A percentile compares a stretch with the other conserved stretches of the same genome.
Conservation (phyloP, 1,284 basidiomycete species). For the Xerocomus minutiporus region DNA sequence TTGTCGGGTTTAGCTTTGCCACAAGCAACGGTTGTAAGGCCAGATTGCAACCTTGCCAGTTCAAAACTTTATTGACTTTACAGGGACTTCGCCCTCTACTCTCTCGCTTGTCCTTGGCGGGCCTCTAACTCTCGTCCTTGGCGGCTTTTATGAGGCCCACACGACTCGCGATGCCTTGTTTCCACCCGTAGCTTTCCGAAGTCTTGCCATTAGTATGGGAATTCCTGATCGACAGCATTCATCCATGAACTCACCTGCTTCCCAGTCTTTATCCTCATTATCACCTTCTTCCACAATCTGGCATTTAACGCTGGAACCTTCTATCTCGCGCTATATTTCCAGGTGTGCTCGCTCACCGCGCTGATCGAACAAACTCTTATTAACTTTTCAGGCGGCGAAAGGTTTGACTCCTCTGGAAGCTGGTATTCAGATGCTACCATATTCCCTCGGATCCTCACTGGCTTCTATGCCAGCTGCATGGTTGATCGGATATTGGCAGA, state of each 20-base stretch:
- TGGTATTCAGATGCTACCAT: constrained; percentile 69
- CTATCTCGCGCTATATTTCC: constrained; percentile 75
- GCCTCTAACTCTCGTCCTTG: constrained; percentile 48
- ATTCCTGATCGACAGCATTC: constrained; percentile 9
- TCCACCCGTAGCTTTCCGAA: constrained; percentile 57
- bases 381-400: constrained; percentile 52
- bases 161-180: constrained; percentile 69
- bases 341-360: constrained; percentile 42
- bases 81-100: constrained; percentile 61
- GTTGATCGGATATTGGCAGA: constrained; percentile 65
- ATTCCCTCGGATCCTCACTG: constrained; percentile 74
- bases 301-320: constrained; percentile 78
- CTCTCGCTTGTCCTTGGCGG: constrained; percentile 57
- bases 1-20: constrained; percentile 75
- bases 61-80: constrained; percentile 13
- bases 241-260: constrained; percentile 17
- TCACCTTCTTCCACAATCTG: constrained; percentile 75
- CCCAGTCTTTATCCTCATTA: constrained; percentile 58
- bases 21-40: constrained; percentile 62
- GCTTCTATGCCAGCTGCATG: constrained; percentile 77
- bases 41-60: constrained; percentile 7
- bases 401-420: constrained; percentile 62
- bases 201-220: constrained; percentile 53
- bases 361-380: constrained; percentile 8
- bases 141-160: constrained; percentile 59